Base-by-base conservation (phyloP, 202 grass and related monocot species). In the Carex arenaria region DNA sequence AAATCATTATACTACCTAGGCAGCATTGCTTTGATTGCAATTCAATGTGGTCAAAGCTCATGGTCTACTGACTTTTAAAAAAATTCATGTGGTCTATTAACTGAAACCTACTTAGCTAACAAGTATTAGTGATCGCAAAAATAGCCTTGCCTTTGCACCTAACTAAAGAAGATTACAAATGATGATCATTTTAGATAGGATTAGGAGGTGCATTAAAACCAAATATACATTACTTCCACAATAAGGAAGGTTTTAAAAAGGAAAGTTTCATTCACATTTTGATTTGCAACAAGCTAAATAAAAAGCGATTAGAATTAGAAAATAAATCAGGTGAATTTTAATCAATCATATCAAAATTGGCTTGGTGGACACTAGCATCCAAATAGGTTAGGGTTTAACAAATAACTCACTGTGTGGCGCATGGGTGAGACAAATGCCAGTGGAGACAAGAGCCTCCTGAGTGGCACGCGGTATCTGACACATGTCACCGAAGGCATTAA, bases 401-500 rank as follows among this genome's bases (percentile, higher is more conserved):
- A 64, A 22, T 22, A 8, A 64, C 73, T 57, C 51, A 77, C 51
- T 56, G 14, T 77, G 54, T 6, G 96, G 91, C 42, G 95, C 86
- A 84, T 98, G 96, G 31, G 84, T 93, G 82, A 98, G 92, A 89
- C 83, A 81, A 76, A 98, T 43, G 30, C 96, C 96, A 5, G 96
- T 93, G 80, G 88, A 87, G 63, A 86, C 53, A 72, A 98, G 91
- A 30, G 81, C 89, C 83, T 95, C 93, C 89, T 93, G 96, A 15
- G 89, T 43, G 3, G 19, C 3, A 12, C 96, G 90, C 2, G 91
- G 36, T 31, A 95, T 86, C 86, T 88, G 93, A n/a, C 79, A 3
- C 11, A 94, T 88, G 78, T 96, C 93, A 11, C 96, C 96, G 57
- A 99, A 99, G 64, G 91, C 89, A 72, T 89, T 96, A 75, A 99